Percentiles rank a stretch among this genome's conserved stretches.
phyloP scores from a whole-genome alignment of 2,329 filamentous ascomycete species.

The Fusarium sublunatum region DNA sequence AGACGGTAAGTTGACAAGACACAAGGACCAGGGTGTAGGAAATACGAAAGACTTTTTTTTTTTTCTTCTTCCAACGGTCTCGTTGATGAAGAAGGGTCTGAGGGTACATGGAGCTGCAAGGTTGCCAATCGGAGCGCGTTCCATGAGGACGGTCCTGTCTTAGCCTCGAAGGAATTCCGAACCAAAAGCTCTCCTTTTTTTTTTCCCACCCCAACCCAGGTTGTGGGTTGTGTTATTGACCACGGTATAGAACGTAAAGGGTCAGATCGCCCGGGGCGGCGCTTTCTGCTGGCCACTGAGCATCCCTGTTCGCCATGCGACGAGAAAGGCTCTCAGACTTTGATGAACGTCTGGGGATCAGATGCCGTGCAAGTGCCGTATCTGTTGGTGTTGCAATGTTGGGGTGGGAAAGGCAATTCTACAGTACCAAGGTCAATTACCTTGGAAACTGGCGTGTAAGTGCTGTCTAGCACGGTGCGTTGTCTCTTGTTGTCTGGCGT shows the following conservation, averaged over 20 bases:
- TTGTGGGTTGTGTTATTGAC: constrained; percentile 14
- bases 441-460: constrained; percentile 15
- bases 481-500: constrained; percentile 5
- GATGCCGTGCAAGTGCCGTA: constrained; percentile 40
- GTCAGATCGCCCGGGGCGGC: constrained; percentile 32
- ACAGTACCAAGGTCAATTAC: background rate
- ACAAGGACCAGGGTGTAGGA: constrained; percentile 29
- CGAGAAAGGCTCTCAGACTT: constrained; percentile 3
- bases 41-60: constrained; percentile 32
- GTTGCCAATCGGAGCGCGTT: constrained; percentile 44
- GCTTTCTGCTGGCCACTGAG: constrained; percentile 23
- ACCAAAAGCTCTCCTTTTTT: constrained; percentile 23
- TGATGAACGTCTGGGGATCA: constrained; percentile 4
- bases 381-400: background rate
- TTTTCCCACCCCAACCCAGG: constrained; percentile 20
- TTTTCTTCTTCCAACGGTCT: constrained; percentile 10
- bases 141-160: constrained; percentile 43
- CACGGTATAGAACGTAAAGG: constrained; percentile 34
- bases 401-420: constrained; percentile 6
- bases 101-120: constrained; percentile 20
- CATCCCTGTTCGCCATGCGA: constrained; percentile 41
- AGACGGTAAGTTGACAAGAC: constrained; percentile 18
- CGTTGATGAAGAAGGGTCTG: constrained; percentile 33
- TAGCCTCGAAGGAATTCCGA: constrained; percentile 32
- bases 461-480: constrained; percentile 16